Evolutionary conservation across 1,284 basidiomycete species (phyloP).

Genomic region (Porogramme epimiltina): DNA sequence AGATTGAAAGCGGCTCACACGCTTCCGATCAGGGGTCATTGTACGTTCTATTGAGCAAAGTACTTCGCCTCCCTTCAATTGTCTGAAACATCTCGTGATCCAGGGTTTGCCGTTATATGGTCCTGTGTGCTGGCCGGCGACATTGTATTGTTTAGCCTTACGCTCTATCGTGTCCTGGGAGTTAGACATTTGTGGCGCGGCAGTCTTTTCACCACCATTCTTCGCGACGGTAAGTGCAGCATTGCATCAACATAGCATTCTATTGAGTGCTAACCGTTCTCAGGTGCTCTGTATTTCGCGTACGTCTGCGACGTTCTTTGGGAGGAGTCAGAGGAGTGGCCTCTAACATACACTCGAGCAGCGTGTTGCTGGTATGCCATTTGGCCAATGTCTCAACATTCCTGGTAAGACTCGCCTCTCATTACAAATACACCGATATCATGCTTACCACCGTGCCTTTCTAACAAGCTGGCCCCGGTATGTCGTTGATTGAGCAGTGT

Average conservation of each 20-base stretch:
- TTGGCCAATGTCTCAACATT: constrained; percentile 5
- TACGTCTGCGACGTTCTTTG: not conserved
- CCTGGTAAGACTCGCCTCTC: constrained; percentile 1
- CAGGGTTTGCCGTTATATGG: constrained; percentile 9
- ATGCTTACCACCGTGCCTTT: too few species aligned
- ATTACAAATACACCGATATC: too few species aligned
- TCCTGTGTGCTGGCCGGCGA: constrained; percentile 4
- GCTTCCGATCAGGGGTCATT: constrained; percentile 1
- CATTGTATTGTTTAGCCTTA: constrained; percentile 3
- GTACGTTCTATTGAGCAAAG: not conserved
- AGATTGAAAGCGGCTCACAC: too few species aligned
- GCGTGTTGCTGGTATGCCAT: constrained; percentile 8
- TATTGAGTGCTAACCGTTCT: too few species aligned
- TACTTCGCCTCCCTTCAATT: too few species aligned
- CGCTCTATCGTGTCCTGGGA: not conserved
- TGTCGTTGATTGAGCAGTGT: too few species aligned
- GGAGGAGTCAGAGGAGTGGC: too few species aligned
- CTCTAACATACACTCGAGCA: not conserved
- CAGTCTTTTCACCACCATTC: constrained; percentile 1
- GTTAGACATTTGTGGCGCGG: constrained; percentile 3
- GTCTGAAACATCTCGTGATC: too few species aligned
- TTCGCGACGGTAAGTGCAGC: constrained; percentile 6
- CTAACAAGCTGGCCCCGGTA: too few species aligned
- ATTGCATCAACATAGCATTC: too few species aligned
- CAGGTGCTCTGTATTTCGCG: constrained; percentile 6